Conservation (phyloP, 768 basidiomycete species). For the Coprinopsis marcescibilis region DNA sequence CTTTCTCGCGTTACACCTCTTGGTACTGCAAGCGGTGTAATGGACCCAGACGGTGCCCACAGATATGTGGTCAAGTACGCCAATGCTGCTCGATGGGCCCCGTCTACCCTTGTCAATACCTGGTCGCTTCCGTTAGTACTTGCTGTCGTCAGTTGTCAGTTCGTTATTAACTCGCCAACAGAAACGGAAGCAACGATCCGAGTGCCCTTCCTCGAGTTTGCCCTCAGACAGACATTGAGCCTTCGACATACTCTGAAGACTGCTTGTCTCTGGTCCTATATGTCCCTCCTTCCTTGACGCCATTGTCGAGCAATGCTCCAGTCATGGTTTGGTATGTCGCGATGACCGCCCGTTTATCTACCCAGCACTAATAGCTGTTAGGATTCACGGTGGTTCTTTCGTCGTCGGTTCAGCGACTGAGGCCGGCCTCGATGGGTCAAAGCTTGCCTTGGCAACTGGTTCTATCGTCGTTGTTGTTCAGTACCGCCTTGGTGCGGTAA, state of each 20-base stretch:
- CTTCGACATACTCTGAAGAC: slow-evolving; percentile 61
- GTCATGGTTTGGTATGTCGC: slow-evolving; percentile 55
- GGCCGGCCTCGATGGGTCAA: slow-evolving; percentile 73
- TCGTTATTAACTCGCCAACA: slow-evolving; percentile 21
- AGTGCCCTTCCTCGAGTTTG: slow-evolving; percentile 63
- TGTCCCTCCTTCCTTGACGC: slow-evolving; percentile 41
- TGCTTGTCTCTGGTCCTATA: slow-evolving; percentile 79
- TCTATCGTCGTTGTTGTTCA: slow-evolving; percentile 81
- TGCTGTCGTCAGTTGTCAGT: background rate
- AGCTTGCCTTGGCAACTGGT: slow-evolving; percentile 60
- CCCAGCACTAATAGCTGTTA: slow-evolving; percentile 19
- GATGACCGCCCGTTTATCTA: background rate
- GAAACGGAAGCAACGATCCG: slow-evolving; percentile 45
- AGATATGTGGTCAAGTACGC: slow-evolving; percentile 69
- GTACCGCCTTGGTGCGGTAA: slow-evolving; percentile 74
- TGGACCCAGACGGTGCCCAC: slow-evolving; percentile 41
- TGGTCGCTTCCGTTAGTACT: slow-evolving; percentile 60
- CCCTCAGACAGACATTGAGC: slow-evolving; percentile 52
- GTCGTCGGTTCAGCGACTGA: slow-evolving; percentile 62
- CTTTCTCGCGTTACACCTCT: slow-evolving; percentile 39
- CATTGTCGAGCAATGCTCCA: slow-evolving; percentile 31
- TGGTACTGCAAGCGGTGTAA: slow-evolving; percentile 50
- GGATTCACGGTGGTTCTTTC: slow-evolving; percentile 88
- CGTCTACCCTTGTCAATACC: slow-evolving; percentile 43
- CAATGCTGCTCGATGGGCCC: slow-evolving; percentile 52